Conservation (phyloP, 108 stramenopile genomes). For the Pseudonitzschia multiseries region DNA sequence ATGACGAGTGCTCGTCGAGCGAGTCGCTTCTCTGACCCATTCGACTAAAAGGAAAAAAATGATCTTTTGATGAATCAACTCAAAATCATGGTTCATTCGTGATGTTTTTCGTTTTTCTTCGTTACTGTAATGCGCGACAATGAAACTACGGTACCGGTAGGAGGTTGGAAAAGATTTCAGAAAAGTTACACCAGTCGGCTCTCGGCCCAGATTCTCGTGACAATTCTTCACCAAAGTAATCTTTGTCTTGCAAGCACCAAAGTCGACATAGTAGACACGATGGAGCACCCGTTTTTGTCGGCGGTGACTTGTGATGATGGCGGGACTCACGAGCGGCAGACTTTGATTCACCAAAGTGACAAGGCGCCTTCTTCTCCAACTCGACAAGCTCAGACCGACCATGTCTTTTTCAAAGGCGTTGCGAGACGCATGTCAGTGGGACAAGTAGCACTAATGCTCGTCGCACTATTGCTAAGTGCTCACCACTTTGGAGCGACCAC, state of each 20-base stretch:
- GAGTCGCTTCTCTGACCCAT: too few species aligned
- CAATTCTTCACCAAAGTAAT: too few species aligned
- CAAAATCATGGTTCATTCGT: too few species aligned
- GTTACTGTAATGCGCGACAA: too few species aligned
- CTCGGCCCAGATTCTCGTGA: too few species aligned
- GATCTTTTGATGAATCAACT: too few species aligned
- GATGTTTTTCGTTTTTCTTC: too few species aligned
- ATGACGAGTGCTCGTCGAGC: too few species aligned
- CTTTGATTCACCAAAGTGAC: not conserved
- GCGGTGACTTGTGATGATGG: not conserved
- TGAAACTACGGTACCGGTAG: too few species aligned
- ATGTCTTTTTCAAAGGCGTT: not conserved
- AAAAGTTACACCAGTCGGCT: too few species aligned
- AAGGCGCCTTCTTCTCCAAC: not conserved
- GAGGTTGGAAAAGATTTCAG: too few species aligned
- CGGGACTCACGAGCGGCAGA: not conserved
- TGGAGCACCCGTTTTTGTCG: not conserved
- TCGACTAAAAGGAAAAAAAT: too few species aligned
- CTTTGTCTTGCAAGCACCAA: not conserved
- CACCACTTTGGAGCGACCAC: not conserved
- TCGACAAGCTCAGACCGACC: not conserved
- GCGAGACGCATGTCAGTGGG: not conserved
- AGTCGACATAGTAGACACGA: not conserved
- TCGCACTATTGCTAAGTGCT: not conserved
- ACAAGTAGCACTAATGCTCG: not conserved